Conservation (phyloP, 768 basidiomycete genomes). For the Macrolepiota dolichaula region DNA sequence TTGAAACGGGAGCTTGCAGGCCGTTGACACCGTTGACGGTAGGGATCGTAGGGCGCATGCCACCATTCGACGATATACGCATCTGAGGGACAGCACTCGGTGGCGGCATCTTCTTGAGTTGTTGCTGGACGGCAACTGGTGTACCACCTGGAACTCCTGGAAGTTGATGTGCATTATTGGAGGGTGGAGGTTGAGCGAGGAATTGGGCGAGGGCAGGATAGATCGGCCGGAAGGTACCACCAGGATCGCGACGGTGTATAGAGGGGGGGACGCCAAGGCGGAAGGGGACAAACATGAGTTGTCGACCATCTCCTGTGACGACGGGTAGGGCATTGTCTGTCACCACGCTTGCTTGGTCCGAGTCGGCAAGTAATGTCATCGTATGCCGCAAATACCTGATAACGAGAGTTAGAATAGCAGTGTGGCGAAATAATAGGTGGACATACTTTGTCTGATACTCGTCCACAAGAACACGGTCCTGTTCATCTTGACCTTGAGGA, state of each 20-base stretch:
- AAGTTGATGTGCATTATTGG: constrained; percentile 11
- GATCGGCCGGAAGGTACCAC: constrained; percentile 25
- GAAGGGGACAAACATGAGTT: constrained; percentile 48
- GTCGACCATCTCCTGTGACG: constrained; percentile 45
- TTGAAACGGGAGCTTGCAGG: constrained; percentile 17
- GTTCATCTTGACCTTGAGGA: constrained; percentile 62
- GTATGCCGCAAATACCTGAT: constrained; percentile 50
- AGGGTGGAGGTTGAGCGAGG: constrained; percentile 10
- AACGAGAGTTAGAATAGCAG: constrained; percentile 10
- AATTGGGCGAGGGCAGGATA: constrained; percentile 17
- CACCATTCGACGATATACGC: constrained; percentile 59
- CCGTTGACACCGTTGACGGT: constrained; percentile 28
- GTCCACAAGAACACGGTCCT: constrained; percentile 66
- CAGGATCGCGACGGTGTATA: constrained; percentile 29
- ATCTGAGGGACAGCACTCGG: constrained; percentile 51
- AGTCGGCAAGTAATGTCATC: constrained; percentile 55
- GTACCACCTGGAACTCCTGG: constrained; percentile 35
- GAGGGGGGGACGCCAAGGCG: constrained; percentile 36
- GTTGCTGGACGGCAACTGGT: constrained; percentile 57
- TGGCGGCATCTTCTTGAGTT: constrained; percentile 62
- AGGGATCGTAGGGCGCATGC: constrained; percentile 43
- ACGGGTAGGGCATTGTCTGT: constrained; percentile 50
- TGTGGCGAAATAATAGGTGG: background rate
- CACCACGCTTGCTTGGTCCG: constrained; percentile 46
- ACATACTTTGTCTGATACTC: constrained; percentile 59